Conservation (phyloP, 371 early-diverging fungal genomes). For the Zychaea mexicana region DNA sequence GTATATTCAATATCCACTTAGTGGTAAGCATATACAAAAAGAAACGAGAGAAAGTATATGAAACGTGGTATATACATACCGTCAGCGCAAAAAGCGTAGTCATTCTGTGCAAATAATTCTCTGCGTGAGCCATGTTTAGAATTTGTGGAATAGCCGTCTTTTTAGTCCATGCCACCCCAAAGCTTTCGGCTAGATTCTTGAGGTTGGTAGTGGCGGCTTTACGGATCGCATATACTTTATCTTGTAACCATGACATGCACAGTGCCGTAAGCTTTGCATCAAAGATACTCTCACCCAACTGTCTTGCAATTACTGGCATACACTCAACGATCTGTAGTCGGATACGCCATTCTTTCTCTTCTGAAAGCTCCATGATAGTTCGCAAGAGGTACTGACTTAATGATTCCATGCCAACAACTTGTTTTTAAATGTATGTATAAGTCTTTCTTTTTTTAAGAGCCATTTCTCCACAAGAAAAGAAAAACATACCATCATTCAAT, state of each 20-base stretch:
- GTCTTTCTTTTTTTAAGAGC: not conserved
- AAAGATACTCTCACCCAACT: constrained; percentile 95
- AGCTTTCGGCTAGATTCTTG: constrained; percentile 89
- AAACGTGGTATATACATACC: constrained; percentile 44
- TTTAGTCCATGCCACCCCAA: constrained; percentile 97
- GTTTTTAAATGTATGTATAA: not conserved
- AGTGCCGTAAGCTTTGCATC: constrained; percentile 92
- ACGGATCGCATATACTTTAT: constrained; percentile 94
- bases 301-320: constrained; percentile 95
- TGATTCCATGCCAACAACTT: constrained; percentile 95
- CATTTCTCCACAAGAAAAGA: not conserved
- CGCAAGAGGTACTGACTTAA: constrained; percentile 95
- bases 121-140: constrained; percentile 82
- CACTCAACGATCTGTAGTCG: constrained; percentile 98
- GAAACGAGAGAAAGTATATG: too few relatives aligned
- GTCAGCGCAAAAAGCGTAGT: constrained; percentile 94
- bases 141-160: constrained; percentile 92
- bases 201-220: constrained; percentile 95
- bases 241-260: constrained; percentile 98
- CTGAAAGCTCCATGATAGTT: constrained; percentile 97
- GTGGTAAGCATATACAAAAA: too few relatives aligned
- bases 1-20: too few relatives aligned
- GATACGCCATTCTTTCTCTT: constrained; percentile 99
- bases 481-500: constrained; percentile 76
- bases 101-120: constrained; percentile 94